These are phyloP conservation scores for Stemphylium beticola DNA, from an alignment of 2,329 filamentous ascomycete genomes.

Conservation along the genomic window DNA sequence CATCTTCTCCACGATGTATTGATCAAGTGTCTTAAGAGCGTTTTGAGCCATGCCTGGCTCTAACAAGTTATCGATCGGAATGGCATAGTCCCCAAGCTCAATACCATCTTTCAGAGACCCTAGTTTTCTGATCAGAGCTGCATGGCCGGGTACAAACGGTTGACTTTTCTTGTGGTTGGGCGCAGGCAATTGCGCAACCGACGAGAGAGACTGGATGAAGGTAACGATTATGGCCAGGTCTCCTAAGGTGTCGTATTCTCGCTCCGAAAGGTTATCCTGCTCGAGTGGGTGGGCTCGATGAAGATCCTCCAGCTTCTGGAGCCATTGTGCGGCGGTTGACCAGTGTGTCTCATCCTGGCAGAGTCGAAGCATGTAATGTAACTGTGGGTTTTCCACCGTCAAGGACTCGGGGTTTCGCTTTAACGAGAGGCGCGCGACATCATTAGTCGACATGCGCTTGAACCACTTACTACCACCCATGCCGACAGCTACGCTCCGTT, in stretches of 20 bases:
- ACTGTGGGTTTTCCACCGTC: constrained; percentile 44
- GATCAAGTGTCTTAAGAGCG: constrained; percentile 48
- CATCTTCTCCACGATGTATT: constrained; percentile 48
- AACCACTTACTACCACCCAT: constrained; percentile 51
- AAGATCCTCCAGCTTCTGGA: constrained; percentile 51
- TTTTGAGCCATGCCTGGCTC: constrained; percentile 49
- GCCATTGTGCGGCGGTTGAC: constrained; percentile 48
- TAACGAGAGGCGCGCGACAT: constrained; percentile 46
- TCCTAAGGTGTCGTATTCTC: constrained; percentile 46
- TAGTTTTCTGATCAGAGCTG: constrained; percentile 49
- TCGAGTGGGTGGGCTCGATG: constrained; percentile 44
- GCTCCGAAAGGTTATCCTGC: constrained; percentile 43
- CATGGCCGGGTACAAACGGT: constrained; percentile 43
- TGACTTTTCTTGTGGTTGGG: constrained; percentile 49
- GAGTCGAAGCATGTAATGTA: constrained; percentile 55
- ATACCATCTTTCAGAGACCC: constrained; percentile 40
- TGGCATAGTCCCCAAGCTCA: constrained; percentile 41
- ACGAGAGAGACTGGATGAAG: constrained; percentile 52
- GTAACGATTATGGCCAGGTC: constrained; percentile 49
- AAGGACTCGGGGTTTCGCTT: constrained; percentile 53
- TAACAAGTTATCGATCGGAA: constrained; percentile 53
- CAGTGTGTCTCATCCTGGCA: constrained; percentile 50
- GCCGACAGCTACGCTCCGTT: constrained; percentile 49
- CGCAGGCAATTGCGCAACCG: constrained; percentile 46
- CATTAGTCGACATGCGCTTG: constrained; percentile 44